A percentile compares a stretch with the other conserved stretches of the same genome.
These are phyloP conservation scores for Fusarium chaquense DNA, from an alignment of 2,329 filamentous ascomycete species.

Conservation along the genomic window DNA sequence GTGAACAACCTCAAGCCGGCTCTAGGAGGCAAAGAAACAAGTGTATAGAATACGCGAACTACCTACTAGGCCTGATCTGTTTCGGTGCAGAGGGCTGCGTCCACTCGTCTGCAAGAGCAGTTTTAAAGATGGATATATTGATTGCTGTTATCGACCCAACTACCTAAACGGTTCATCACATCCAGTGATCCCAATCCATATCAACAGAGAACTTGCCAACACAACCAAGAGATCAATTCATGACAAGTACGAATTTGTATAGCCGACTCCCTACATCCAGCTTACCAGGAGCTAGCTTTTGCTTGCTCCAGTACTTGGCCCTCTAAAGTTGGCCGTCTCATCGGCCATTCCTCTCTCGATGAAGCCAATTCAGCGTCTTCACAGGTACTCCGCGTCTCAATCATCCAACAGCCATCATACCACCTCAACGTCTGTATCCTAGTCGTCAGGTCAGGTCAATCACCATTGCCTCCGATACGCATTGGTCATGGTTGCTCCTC, in stretches of 20 bases:
- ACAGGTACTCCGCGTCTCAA: background rate
- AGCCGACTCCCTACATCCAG: background rate
- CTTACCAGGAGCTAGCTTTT: background rate
- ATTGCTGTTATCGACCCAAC: background rate
- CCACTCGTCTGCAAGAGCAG: background rate
- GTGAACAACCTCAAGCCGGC: background rate
- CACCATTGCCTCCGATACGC: slow-evolving; percentile 21
- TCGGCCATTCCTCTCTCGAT: background rate
- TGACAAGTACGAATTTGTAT: slow-evolving; percentile 18
- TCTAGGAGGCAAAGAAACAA: background rate
- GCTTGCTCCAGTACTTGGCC: slow-evolving; percentile 9
- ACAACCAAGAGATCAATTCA: slow-evolving; percentile 9
- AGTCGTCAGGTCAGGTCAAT: slow-evolving; percentile 40
- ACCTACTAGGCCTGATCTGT: background rate
- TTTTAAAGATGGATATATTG: background rate
- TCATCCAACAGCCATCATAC: background rate
- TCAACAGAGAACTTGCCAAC: background rate
- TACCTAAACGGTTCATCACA: background rate
- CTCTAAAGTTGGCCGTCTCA: slow-evolving; percentile 6
- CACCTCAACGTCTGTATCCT: background rate
- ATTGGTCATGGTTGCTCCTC: background rate
- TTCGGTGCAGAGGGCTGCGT: background rate
- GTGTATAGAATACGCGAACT: background rate
- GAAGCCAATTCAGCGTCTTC: slow-evolving; percentile 11
- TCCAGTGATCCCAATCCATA: background rate